Percentiles rank a stretch among this genome's conserved stretches.
These are phyloP conservation scores for Bacidia rubella DNA, from an alignment of 495 filamentous ascomycete species.

Conservation along the genomic window DNA sequence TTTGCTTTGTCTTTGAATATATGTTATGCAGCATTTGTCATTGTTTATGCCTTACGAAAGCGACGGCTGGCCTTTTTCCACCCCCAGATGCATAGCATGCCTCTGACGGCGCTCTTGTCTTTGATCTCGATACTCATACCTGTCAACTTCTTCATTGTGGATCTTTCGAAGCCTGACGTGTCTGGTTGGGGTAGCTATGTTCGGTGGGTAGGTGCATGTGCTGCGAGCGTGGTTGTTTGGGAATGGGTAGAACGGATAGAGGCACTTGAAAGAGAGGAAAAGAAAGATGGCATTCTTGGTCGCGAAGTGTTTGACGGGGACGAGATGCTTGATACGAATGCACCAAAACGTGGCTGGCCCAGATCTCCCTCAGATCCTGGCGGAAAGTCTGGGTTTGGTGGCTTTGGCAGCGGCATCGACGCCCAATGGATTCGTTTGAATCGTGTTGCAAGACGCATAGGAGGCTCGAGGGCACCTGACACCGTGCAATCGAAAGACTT, in stretches of 20 bases:
- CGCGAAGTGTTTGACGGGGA: conserved; percentile 94
- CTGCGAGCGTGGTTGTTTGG: conserved; percentile 95
- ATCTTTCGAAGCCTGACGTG: conserved; percentile 75
- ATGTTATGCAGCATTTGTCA: conserved; percentile 87
- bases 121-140: conserved; percentile 72
- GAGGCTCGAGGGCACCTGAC: neutral
- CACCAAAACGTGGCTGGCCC: conserved; percentile 40
- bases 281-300: conserved; percentile 88
- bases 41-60: conserved; percentile 89
- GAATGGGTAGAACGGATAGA: conserved; percentile 99
- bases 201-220: conserved; percentile 91
- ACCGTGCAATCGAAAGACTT: conserved; percentile 18
- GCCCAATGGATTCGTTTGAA: conserved; percentile 34
- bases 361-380: neutral
- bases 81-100: conserved; percentile 82
- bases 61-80: conserved; percentile 90
- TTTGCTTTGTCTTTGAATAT: conserved; percentile 83
- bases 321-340: conserved; percentile 76
- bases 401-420: conserved; percentile 27
- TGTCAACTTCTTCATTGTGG: conserved; percentile 88
- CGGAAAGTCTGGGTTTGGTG: conserved; percentile 17
- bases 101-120: conserved; percentile 68
- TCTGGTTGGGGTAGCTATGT: conserved; percentile 97
- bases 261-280: conserved; percentile 85
- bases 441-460: conserved; percentile 26